Percentiles rank a stretch among this genome's conserved stretches.
These are phyloP conservation scores for Thelephora terrestris DNA, from an alignment of 1,284 basidiomycete species.

Conservation along the genomic window DNA sequence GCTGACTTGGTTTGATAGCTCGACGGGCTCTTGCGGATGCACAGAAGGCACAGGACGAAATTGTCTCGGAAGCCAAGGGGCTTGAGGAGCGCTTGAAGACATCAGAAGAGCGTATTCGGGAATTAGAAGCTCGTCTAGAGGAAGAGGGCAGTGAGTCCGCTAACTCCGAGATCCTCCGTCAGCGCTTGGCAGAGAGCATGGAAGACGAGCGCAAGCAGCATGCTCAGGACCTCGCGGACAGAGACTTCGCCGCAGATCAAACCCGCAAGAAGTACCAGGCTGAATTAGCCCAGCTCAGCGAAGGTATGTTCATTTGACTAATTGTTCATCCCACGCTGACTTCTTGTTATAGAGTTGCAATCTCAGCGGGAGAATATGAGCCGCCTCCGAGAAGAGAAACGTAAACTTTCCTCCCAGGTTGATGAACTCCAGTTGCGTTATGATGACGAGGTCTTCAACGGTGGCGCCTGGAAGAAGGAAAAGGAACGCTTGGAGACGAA, in stretches of 20 bases:
- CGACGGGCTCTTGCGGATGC: conserved; percentile 50
- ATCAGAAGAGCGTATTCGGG: conserved; percentile 46
- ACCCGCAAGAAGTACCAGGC: conserved; percentile 79
- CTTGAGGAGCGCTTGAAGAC: conserved; percentile 40
- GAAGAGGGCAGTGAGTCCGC: conserved; percentile 61
- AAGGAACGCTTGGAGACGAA: conserved; percentile 78
- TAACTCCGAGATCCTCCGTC: conserved; percentile 51
- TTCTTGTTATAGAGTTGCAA: conserved; percentile 46
- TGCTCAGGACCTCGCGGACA: conserved; percentile 64
- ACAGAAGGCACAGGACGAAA: conserved; percentile 49
- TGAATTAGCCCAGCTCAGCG: conserved; percentile 66
- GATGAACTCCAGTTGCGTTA: conserved; percentile 68
- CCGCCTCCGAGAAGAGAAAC: conserved; percentile 68
- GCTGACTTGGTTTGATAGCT: conserved; percentile 27
- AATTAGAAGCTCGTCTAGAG: conserved; percentile 56
- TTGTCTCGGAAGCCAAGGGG: conserved; percentile 42
- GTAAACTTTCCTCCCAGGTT: conserved; percentile 66
- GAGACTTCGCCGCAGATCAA: conserved; percentile 69
- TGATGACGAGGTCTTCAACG: conserved; percentile 71
- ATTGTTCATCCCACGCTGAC: conserved; percentile 4
- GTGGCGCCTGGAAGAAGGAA: conserved; percentile 77
- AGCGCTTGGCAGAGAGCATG: conserved; percentile 60
- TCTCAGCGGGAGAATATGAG: conserved; percentile 68
- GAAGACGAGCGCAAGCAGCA: conserved; percentile 71
- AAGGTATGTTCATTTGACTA: conserved; percentile 36